Evolutionary conservation across 139 green algal species (phyloP), one percentile per base, ranked within the genome.

Genomic region (Chlamydomonas sp.): DNA sequence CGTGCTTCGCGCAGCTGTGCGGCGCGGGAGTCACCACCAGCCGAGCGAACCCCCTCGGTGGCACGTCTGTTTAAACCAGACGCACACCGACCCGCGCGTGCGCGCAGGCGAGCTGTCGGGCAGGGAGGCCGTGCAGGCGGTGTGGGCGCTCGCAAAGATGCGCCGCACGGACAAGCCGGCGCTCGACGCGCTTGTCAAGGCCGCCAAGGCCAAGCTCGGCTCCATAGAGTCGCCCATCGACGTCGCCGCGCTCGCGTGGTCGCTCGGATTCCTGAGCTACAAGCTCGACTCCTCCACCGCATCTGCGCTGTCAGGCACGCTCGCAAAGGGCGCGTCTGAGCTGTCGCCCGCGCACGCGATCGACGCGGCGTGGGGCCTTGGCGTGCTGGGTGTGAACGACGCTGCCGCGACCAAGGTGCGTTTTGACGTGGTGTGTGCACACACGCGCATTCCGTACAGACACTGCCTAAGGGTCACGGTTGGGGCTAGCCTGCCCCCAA

Each of bases 81-180:
- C n/a, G n/a, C n/a, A n/a, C n/a, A n/a, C n/a, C n/a, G n/a, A n/a
- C n/a, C n/a, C n/a, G n/a, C n/a, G n/a, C n/a, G n/a, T n/a, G n/a
- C n/a, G n/a, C n/a, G n/a, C n/a, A n/a, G n/a, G n/a, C n/a, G n/a
- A n/a, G n/a, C n/a, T n/a, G n/a, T n/a, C 69, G 1, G 69, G 58
- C 33, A 59, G 47, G 30, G 72, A 48, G 6, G 69, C 74, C 1
- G 70, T 62, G 20, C 77, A 87, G 71, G 77, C 71, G 3, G 54
- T 79, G 57, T 87, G 78, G 78, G 81, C 69, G 16, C 64, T 84
- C 43, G 81, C 81, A 2, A 74, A 77, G n/a, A 59, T 82, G 60
- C 50, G 75, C 47, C 59, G 59, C 0, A 71, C 71, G 33, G 81
- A 87, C 43, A 74, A 77, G 35, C 30, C 70, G 0, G 58, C 71